Evolutionary conservation across 331 rosid species (phyloP).

Genomic region (Rhamnella rubrinervis): DNA sequence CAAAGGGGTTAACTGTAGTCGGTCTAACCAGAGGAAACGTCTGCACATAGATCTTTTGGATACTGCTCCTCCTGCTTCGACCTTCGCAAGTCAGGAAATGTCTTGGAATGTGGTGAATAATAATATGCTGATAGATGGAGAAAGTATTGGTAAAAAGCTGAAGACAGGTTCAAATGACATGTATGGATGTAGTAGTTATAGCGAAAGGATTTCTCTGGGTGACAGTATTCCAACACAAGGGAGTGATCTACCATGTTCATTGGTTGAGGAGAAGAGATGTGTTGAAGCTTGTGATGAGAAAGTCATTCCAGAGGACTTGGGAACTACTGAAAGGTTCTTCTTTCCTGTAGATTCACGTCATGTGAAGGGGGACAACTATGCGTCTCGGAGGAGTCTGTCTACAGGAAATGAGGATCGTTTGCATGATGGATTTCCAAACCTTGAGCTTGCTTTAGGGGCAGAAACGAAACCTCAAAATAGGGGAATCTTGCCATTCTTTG

Average conservation of each 20-base stretch:
- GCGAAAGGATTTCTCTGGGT: slow-evolving; percentile 28
- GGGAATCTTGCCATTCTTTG: slow-evolving; percentile 67
- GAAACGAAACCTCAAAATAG: slow-evolving; percentile 59
- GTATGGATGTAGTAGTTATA: slow-evolving; percentile 32
- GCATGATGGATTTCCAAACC: slow-evolving; percentile 61
- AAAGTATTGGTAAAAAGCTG: slow-evolving; percentile 49
- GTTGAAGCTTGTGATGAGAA: slow-evolving; percentile 64
- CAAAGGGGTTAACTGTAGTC: slow-evolving; percentile 30
- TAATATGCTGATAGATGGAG: slow-evolving; percentile 30
- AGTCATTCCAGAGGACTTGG: slow-evolving; percentile 65
- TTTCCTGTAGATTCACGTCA: slow-evolving; percentile 60
- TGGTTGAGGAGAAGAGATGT: slow-evolving; percentile 41
- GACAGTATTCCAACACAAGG: slow-evolving; percentile 24
- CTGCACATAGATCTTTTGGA: slow-evolving; percentile 41
- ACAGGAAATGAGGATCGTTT: slow-evolving; percentile 28
- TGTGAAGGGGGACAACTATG: slow-evolving; percentile 22
- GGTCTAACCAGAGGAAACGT: slow-evolving; percentile 38
- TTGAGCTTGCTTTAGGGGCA: slow-evolving; percentile 85
- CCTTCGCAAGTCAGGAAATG: slow-evolving; percentile 28
- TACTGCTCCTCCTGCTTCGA: slow-evolving; percentile 35
- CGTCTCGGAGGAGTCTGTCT: slow-evolving; percentile 30
- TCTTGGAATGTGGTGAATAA: slow-evolving; percentile 48
- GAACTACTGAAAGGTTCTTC: slow-evolving; percentile 64
- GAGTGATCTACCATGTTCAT: slow-evolving; percentile 33
- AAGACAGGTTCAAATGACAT: slow-evolving; percentile 36